Base-by-base conservation (phyloP, 129 eudicot species). In the Dittrichia graveolens region DNA sequence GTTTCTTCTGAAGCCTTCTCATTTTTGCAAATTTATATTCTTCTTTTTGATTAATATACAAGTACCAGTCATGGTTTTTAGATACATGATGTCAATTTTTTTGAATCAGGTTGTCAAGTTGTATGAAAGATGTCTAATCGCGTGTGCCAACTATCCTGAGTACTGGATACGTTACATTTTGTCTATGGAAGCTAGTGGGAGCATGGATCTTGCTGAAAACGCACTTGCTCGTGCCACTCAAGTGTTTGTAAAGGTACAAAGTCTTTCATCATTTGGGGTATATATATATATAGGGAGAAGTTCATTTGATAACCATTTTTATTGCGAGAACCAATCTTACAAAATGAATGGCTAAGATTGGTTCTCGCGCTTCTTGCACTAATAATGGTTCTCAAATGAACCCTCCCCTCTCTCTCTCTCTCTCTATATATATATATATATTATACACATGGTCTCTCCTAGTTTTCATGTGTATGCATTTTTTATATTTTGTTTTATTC, bases 141-240 rank as follows among this genome's bases (percentile, higher is more conserved):
- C 99, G 18, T 95, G 99, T 69, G 99, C 99, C 61, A 95, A 88
- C 47, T 95, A 95, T 74, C 91, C 97, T 0, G 99, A 95, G 77
- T 91, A 71, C 78, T 95, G 99, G 99, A 88, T 95, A 31, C 87
- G 99, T 18, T 95, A 95, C 80, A 77, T 88, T 37, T 70, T 86
- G 74, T 85, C 80, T 69, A 95, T 95, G 99, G 96, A 95, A 91
- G 88, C 90, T 44, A 91, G 88, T 59, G 92, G 91, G 43, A 88
- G 96, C 73, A 78, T 76, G 85, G 97, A 95, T 74, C 99, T 95
- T 75, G 90, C 87, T 7, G 96, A 95, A 49, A 95, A 91, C 81
- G 99, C 99, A 35, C 97, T 95, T 79, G 96, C 96, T 61, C 97
- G 99, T 85, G 96, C 99, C 48, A 91, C 94, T 6, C 99, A 90